These are phyloP conservation scores for Solanum paucissectum DNA, from an alignment of 257 asterid genomes.

Conservation along the genomic window DNA sequence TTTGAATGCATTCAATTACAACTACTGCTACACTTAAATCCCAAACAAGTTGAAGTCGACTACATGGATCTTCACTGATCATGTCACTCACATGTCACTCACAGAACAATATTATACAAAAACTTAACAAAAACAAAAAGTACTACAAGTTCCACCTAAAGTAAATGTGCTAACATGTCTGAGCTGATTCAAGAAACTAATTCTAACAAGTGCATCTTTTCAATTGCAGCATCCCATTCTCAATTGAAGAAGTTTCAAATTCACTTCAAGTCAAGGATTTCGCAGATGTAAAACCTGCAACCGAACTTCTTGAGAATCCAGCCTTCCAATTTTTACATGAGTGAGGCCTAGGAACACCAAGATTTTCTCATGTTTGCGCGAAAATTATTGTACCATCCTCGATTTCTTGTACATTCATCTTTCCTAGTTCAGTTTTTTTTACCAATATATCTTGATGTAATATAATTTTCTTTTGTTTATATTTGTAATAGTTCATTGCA, in stretches of 20 bases:
- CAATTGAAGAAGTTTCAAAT: slow-evolving; percentile 68
- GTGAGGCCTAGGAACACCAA: slow-evolving; percentile 29
- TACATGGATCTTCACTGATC: neutral
- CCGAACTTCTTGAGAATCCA: slow-evolving; percentile 58
- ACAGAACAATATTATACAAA: neutral
- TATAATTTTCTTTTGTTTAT: slow-evolving; percentile 2
- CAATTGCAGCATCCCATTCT: slow-evolving; percentile 86
- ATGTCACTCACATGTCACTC: neutral
- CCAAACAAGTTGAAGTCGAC: neutral
- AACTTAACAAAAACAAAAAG: neutral
- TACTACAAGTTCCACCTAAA: neutral
- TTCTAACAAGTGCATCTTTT: neutral
- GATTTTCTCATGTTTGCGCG: neutral
- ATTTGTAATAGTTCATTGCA: neutral
- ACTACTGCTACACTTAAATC: neutral
- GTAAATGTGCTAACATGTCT: neutral
- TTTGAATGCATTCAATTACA: neutral
- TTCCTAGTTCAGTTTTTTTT: neutral
- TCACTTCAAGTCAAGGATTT: slow-evolving; percentile 73
- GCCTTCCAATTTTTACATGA: slow-evolving; percentile 76
- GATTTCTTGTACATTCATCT: slow-evolving; percentile 38
- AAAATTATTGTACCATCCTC: neutral
- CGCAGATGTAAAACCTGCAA: slow-evolving; percentile 74
- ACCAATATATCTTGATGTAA: slow-evolving; percentile 11
- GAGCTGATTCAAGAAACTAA: neutral